A percentile compares a stretch with the other conserved stretches of the same genome.
Evolutionary conservation across 495 filamentous ascomycete species (phyloP).

Genomic region (Hyaloscypha variabilis): DNA sequence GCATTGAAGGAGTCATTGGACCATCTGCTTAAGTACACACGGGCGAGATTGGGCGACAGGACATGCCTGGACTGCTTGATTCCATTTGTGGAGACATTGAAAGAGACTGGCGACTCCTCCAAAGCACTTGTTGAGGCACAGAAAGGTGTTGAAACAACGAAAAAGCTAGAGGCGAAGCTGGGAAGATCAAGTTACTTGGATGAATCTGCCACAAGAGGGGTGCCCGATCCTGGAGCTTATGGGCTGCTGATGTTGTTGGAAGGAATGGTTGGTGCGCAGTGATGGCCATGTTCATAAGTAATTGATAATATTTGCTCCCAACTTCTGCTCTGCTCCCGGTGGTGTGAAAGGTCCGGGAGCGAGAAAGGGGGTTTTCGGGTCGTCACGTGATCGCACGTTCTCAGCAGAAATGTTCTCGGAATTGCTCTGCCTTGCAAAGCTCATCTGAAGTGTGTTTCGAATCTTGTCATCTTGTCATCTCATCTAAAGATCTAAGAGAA

Average conservation of each 20-base stretch:
- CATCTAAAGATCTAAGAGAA: not conserved
- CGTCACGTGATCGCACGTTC: not conserved
- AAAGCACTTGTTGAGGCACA: slow-evolving; percentile 55
- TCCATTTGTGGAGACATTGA: slow-evolving; percentile 57
- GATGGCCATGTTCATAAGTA: not conserved
- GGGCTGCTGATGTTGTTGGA: slow-evolving; percentile 26
- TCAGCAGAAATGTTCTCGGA: not conserved
- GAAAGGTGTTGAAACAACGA: slow-evolving; percentile 55
- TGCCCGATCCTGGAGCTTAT: slow-evolving; percentile 29
- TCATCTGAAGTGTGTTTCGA: not conserved
- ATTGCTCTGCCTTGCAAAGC: no score
- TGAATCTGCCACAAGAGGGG: slow-evolving; percentile 36
- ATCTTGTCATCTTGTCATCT: not conserved
- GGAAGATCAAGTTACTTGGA: slow-evolving; percentile 64
- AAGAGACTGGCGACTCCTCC: slow-evolving; percentile 41
- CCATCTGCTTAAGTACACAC: slow-evolving; percentile 21
- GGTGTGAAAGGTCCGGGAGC: not conserved
- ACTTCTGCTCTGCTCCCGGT: no score
- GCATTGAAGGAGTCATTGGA: slow-evolving; percentile 22
- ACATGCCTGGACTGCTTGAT: slow-evolving; percentile 66
- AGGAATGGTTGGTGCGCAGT: slow-evolving; percentile 20
- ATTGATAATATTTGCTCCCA: no score
- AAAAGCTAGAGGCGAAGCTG: slow-evolving; percentile 55
- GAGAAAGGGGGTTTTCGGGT: not conserved
- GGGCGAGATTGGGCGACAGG: slow-evolving; percentile 36